Percentiles rank a stretch among this genome's conserved stretches.
These are phyloP conservation scores for Sungouiella blattae DNA, from an alignment of 805 yeast species.

Conservation along the genomic window DNA sequence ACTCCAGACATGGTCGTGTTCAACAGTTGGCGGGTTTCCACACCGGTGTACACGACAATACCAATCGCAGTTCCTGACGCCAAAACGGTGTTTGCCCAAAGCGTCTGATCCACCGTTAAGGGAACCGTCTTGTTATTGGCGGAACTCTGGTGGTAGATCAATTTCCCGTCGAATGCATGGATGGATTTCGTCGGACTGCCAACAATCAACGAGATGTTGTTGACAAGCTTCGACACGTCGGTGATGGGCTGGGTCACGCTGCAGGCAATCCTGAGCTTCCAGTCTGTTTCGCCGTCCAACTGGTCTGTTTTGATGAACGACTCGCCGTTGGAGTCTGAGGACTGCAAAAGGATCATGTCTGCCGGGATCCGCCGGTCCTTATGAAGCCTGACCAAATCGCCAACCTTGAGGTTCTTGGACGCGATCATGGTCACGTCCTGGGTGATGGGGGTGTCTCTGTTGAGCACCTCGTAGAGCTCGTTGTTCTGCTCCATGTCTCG, in stretches of 20 bases:
- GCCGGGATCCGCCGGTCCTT: slow-evolving; percentile 92
- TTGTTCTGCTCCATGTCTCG: slow-evolving; percentile 87
- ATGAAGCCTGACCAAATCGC: slow-evolving; percentile 75
- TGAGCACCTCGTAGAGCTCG: slow-evolving; percentile 72
- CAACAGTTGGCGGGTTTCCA: slow-evolving; percentile 91
- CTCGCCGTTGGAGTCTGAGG: slow-evolving; percentile 69
- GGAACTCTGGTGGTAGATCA: slow-evolving; percentile 45
- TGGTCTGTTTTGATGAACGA: slow-evolving; percentile 95
- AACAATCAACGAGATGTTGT: slow-evolving; percentile 54
- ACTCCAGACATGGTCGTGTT: slow-evolving; percentile 86
- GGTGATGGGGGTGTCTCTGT: slow-evolving; percentile 19
- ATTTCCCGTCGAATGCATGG: slow-evolving; percentile 74
- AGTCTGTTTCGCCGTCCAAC: slow-evolving; percentile 97
- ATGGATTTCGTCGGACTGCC: slow-evolving; percentile 84
- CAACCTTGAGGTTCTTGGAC: slow-evolving; percentile 70
- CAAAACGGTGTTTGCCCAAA: slow-evolving; percentile 97
- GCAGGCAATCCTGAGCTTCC: slow-evolving; percentile 87
- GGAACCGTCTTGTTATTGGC: slow-evolving; percentile 50
- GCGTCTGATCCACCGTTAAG: slow-evolving; percentile 80
- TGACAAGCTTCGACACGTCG: slow-evolving; percentile 48
- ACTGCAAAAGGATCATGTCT: slow-evolving; percentile 79
- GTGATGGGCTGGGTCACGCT: slow-evolving; percentile 59
- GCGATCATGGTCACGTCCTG: slow-evolving; percentile 30
- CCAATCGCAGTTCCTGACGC: slow-evolving; percentile 94
- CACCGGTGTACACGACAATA: slow-evolving; percentile 84